Evolutionary conservation across 2,329 filamentous ascomycete genomes (phyloP).

Genomic region (Cladosporium sp.): DNA sequence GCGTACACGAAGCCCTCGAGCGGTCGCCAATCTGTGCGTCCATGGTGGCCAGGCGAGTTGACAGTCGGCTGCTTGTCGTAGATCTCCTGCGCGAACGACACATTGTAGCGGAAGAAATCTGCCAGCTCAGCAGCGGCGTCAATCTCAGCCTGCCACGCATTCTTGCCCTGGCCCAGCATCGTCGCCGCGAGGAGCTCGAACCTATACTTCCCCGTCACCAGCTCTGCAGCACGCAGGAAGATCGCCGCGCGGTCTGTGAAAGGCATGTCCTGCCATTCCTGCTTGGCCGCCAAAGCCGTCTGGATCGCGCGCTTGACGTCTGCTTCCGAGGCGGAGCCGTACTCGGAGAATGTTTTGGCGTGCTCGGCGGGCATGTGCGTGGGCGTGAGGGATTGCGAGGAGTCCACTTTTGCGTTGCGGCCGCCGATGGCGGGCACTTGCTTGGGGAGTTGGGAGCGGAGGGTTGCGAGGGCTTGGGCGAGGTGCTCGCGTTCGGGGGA

Average conservation of each 20-base stretch:
- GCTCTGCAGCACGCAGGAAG: slow-evolving; percentile 93
- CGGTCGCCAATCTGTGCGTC: slow-evolving; percentile 83
- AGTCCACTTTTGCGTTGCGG: slow-evolving; percentile 61
- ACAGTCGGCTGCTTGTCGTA: slow-evolving; percentile 85
- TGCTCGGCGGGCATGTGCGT: slow-evolving; percentile 78
- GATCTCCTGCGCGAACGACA: slow-evolving; percentile 88
- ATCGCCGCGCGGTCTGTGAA: slow-evolving; percentile 90
- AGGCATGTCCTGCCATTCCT: slow-evolving; percentile 80
- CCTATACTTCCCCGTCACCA: slow-evolving; percentile 88
- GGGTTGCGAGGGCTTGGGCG: slow-evolving; percentile 69
- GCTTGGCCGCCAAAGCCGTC: slow-evolving; percentile 81
- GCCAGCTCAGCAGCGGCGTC: slow-evolving; percentile 89
- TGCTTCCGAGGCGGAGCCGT: slow-evolving; percentile 75
- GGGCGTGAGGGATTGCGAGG: slow-evolving; percentile 68
- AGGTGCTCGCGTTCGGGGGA: slow-evolving; percentile 78
- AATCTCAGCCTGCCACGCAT: slow-evolving; percentile 99
- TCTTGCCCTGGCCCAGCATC: slow-evolving; percentile 96
- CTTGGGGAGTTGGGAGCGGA: slow-evolving; percentile 69
- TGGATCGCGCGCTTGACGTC: slow-evolving; percentile 81
- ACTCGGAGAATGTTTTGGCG: slow-evolving; percentile 73
- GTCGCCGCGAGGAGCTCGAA: slow-evolving; percentile 96
- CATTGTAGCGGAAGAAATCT: slow-evolving; percentile 89
- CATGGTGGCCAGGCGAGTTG: slow-evolving; percentile 84
- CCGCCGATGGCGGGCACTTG: slow-evolving; percentile 81
- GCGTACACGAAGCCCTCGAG: slow-evolving; percentile 96